These are phyloP conservation scores for Pythium periplocum DNA, from an alignment of 352 stramenopile species.

Conservation along the genomic window DNA sequence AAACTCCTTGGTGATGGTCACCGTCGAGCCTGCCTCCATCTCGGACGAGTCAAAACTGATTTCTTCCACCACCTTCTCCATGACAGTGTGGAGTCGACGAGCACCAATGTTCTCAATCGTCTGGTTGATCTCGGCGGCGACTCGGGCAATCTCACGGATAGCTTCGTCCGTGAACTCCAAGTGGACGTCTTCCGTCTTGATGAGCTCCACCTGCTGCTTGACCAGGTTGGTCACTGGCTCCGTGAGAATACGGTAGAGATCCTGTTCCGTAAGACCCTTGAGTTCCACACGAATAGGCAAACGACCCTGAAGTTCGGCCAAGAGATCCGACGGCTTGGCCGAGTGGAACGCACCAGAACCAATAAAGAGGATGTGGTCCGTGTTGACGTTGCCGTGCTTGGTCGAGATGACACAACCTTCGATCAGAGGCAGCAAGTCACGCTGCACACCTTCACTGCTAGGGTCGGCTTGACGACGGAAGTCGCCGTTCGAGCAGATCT, in stretches of 20 bases:
- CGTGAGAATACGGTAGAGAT: slow-evolving; percentile 99
- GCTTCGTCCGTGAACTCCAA: slow-evolving; percentile 97
- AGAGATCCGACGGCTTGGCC: slow-evolving; percentile 96
- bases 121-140: slow-evolving; percentile 94
- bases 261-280: slow-evolving; percentile 97
- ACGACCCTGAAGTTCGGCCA: slow-evolving; percentile 97
- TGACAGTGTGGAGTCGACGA: slow-evolving; percentile 94
- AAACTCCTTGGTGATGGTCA: slow-evolving; percentile 94
- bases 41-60: slow-evolving; percentile 98
- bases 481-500: slow-evolving; percentile 97
- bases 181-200: slow-evolving; percentile 95
- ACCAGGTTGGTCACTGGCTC: slow-evolving; percentile 99
- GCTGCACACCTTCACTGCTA: slow-evolving; percentile 98
- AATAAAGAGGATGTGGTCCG: slow-evolving; percentile 99
- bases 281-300: slow-evolving; percentile 99
- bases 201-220: slow-evolving; percentile 96
- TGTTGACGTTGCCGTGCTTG: slow-evolving; percentile 99
- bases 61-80: slow-evolving; percentile 99
- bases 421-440: slow-evolving; percentile 97
- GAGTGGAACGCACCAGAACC: slow-evolving; percentile 97
- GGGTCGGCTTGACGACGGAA: slow-evolving; percentile 92
- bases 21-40: slow-evolving; percentile 59
- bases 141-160: slow-evolving; percentile 95
- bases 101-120: slow-evolving; percentile 99
- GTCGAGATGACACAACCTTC: slow-evolving; percentile 97